Base-by-base conservation (phyloP, 2,329 filamentous ascomycete species). In the Ophiocordyceps camponoti-saundersi region DNA sequence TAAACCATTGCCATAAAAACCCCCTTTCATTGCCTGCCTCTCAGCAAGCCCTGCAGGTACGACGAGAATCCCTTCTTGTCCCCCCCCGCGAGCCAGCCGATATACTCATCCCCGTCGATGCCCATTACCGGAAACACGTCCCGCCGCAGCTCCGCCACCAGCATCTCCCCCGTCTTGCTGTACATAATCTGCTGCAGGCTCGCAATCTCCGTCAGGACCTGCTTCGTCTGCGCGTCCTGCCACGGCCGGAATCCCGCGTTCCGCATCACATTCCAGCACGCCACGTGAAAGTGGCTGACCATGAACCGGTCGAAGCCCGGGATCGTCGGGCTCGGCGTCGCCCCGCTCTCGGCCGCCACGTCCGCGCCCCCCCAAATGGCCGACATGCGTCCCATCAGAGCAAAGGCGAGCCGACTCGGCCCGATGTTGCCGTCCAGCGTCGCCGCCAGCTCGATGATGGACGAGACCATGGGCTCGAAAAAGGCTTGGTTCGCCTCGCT, bases 301-400 rank as follows among this genome's bases (percentile, higher is more conserved):
- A 95, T 83, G 65, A 95, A 96, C 48, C 77, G 75, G 55, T 95
- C 88, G 59, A 98, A 98, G 7, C 92, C 90, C 2, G 89, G 85
- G 26, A 98, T 79, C 18, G 65, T 66, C 12, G 79, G 78, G 12
- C 65, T 61, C 4, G 77, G 68, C 2, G 70, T 69, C 4, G 69
- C 65, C 12, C 67, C 69, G 0, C 18, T 20, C 39, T 15, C 72
- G 48, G 70, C 73, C 13, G 77, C 71, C 36, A 83, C 70, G 52
- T 94, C 86, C 1, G 87, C 85, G 0, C 90, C 92, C 48, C 92
- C 90, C 90, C 92, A 98, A 40, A 88, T 80, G 29, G 75, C 71
- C 10, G 82, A 85, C 82, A 98, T 95, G 52, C 80, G 81, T 21
- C 76, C 74, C 56, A 98, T 75, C 13, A 95, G 79, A 20, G 78